Conservation (phyloP, 192 early-diverging fungal species). For the Globomyces pollinis-pini region DNA sequence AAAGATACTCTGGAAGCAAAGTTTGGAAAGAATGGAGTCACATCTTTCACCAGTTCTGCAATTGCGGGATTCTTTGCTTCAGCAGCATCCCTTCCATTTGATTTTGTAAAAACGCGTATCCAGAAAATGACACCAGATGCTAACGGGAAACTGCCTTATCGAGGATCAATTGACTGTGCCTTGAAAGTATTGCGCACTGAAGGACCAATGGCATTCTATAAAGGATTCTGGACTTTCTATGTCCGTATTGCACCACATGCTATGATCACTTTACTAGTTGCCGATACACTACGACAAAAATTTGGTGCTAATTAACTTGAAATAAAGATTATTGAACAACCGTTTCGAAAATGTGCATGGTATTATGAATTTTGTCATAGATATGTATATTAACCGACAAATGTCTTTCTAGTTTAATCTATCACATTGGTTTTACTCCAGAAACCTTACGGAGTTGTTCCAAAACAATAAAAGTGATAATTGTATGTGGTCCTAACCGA, state of each 20-base stretch:
- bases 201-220: slow-evolving; percentile 43
- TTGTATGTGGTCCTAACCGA: slow-evolving; percentile 75
- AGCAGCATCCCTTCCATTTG: slow-evolving; percentile 44
- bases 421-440: slow-evolving; percentile 8
- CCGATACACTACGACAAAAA: neutral
- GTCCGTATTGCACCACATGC: slow-evolving; percentile 49
- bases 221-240: slow-evolving; percentile 47
- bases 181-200: slow-evolving; percentile 35
- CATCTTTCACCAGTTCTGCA: slow-evolving; percentile 36
- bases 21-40: slow-evolving; percentile 23
- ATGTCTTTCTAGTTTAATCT: too few species aligned
- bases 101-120: slow-evolving; percentile 49
- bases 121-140: slow-evolving; percentile 44
- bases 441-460: slow-evolving; percentile 45
- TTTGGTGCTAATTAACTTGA: too few species aligned
- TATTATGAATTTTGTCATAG: too few species aligned
- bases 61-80: slow-evolving; percentile 53
- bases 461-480: slow-evolving; percentile 74
- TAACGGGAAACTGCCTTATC: slow-evolving; percentile 32
- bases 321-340: too few species aligned
- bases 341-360: too few species aligned
- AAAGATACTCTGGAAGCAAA: slow-evolving; percentile 30
- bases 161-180: slow-evolving; percentile 42
- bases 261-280: slow-evolving; percentile 34
- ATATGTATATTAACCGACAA: too few species aligned